These are phyloP conservation scores for Phalaenopsis equestris DNA, from an alignment of 106 monocot genomes.

Conservation along the genomic window DNA sequence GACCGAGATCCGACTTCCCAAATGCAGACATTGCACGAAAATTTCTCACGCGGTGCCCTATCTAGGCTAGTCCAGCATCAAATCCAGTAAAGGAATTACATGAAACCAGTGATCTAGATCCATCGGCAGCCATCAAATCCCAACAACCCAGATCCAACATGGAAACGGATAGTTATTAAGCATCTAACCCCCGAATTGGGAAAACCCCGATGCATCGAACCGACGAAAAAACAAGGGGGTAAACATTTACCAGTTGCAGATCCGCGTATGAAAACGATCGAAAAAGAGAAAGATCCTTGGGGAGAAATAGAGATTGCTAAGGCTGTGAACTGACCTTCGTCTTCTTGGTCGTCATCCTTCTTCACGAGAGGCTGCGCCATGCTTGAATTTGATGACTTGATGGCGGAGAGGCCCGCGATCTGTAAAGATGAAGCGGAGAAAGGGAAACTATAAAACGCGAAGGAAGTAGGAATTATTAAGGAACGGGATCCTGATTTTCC, in stretches of 20 bases:
- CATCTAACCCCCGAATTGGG: not conserved
- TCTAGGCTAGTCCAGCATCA: not conserved
- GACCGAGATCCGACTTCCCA: slow-evolving; percentile 17
- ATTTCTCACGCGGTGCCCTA: not conserved
- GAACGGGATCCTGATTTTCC: not conserved
- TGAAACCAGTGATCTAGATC: not conserved
- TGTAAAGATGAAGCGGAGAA: not conserved
- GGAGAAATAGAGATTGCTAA: slow-evolving; percentile 8
- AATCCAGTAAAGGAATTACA: not conserved
- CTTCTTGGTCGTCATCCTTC: slow-evolving; percentile 83
- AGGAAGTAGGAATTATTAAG: not conserved
- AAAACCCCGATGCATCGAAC: not conserved
- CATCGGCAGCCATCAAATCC: slow-evolving; percentile 2
- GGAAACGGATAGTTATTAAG: not conserved
- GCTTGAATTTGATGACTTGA: not conserved
- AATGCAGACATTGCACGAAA: slow-evolving; percentile 9
- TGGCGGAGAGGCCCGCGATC: not conserved
- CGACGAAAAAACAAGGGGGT: not conserved
- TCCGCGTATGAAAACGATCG: not conserved
- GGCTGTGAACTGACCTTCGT: slow-evolving; percentile 37
- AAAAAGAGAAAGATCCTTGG: not conserved
- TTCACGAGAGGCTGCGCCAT: slow-evolving; percentile 86
- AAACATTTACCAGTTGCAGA: not conserved
- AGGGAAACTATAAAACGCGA: not conserved
- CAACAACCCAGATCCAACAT: slow-evolving; percentile 12